Base-by-base conservation (phyloP, 139 green algal genomes). In the Haematococcus lacustris region DNA sequence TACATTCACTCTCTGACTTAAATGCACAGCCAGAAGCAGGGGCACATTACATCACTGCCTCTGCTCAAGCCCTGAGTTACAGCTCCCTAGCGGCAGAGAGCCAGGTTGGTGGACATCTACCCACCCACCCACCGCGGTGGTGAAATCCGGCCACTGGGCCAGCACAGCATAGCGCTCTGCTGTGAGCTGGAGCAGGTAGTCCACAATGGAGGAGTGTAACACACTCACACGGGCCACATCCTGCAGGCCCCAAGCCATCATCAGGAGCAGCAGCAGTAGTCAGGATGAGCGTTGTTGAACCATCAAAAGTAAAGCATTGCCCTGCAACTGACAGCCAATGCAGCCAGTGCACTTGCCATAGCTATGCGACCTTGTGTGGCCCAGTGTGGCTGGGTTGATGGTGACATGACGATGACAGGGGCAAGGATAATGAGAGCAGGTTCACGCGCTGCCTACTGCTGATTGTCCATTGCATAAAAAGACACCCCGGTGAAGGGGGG, bases 91-190 rank as follows among this genome's bases (percentile, higher is more conserved):
- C n/a, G n/a, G n/a, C n/a, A n/a, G n/a, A n/a, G n/a, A n/a, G n/a
- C n/a, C n/a, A n/a, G n/a, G n/a, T n/a, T n/a, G n/a, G n/a, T n/a
- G n/a, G n/a, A n/a, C n/a, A n/a, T n/a, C n/a, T n/a, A n/a, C n/a
- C n/a, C n/a, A n/a, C n/a, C n/a, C n/a, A n/a, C 79, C 74, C 38
- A 84, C 79, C 33, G 79, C 79, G 28, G 63, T 83, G 17, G 74
- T 82, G 75, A 88, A 88, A 70, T 88, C 83, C 1, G 83, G 83
- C 83, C 83, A 88, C 23, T 81, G 79, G 3, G 83, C 79, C 32
- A 88, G 83, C 41, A 88, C 71, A 25, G 75, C 79, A 73, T 88
- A 88, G 21, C 83, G 77, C 73, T 83, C 83, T 21, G 84, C 71
- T 1, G 75, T 72, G n/a, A 85, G 73, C 57, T 66, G 57, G 32